These are phyloP conservation scores for Saccharomycodes ludwigii DNA, from an alignment of 805 yeast species.

Conservation along the genomic window DNA sequence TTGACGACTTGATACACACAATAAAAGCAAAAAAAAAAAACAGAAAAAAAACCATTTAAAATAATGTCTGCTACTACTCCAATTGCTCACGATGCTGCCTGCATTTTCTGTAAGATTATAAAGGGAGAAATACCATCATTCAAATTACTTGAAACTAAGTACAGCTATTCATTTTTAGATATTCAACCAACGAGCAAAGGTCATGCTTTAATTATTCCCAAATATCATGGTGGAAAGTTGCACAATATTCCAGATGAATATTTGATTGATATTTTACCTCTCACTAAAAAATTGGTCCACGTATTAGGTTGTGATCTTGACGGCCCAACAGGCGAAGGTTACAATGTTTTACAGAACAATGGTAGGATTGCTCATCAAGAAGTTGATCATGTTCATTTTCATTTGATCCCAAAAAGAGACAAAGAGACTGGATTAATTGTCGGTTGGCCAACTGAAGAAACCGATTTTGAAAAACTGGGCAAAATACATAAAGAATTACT, in stretches of 20 bases:
- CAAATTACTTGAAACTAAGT: constrained; percentile 78
- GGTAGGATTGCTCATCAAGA: constrained; percentile 92
- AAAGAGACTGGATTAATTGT: constrained; percentile 64
- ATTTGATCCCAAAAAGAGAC: constrained; percentile 81
- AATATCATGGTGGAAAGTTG: constrained; percentile 83
- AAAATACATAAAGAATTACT: constrained; percentile 49
- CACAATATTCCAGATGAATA: constrained; percentile 91
- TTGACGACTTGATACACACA: not conserved
- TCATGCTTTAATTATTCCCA: constrained; percentile 84
- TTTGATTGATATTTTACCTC: constrained; percentile 74
- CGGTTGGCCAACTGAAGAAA: constrained; percentile 88
- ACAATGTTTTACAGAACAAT: constrained; percentile 85
- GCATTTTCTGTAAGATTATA: constrained; percentile 90
- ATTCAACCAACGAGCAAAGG: constrained; percentile 88
- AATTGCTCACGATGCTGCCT: constrained; percentile 37
- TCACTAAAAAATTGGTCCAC: constrained; percentile 73
- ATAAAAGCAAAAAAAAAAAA: not conserved
- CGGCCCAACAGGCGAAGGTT: constrained; percentile 58
- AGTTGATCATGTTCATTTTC: constrained; percentile 95
- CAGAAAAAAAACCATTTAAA: not conserved
- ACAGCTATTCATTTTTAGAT: constrained; percentile 75
- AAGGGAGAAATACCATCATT: constrained; percentile 92
- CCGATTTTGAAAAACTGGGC: constrained; percentile 63
- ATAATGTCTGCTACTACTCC: constrained; percentile 13
- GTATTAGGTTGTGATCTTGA: constrained; percentile 54